Evolutionary conservation across 2,329 filamentous ascomycete genomes (phyloP).

Genomic region (Aspergillus fumigatiaffinis): DNA sequence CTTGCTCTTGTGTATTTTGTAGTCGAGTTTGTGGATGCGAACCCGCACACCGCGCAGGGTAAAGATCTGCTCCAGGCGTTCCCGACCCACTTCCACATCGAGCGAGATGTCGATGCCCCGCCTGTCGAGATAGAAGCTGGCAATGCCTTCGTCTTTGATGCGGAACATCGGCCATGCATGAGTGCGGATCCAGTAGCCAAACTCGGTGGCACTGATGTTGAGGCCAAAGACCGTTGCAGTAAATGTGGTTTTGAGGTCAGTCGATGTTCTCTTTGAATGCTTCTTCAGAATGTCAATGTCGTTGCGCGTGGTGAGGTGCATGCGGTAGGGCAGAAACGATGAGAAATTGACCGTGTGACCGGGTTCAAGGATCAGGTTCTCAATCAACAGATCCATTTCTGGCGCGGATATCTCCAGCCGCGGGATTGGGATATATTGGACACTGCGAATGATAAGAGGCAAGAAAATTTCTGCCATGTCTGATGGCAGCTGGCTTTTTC

Average conservation of each 20-base stretch:
- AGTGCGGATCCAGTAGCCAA: conserved; percentile 83
- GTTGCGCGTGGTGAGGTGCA: conserved; percentile 79
- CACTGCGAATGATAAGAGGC: conserved; percentile 67
- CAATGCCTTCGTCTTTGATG: conserved; percentile 77
- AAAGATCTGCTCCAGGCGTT: conserved; percentile 75
- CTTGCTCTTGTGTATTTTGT: conserved; percentile 65
- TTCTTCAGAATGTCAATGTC: conserved; percentile 82
- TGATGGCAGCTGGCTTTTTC: conserved; percentile 67
- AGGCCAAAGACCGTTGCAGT: conserved; percentile 78
- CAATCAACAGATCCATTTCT: conserved; percentile 77
- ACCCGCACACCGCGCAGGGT: conserved; percentile 72
- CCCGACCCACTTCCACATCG: conserved; percentile 76
- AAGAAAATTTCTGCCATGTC: conserved; percentile 78
- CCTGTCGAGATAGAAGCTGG: conserved; percentile 79
- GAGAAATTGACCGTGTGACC: conserved; percentile 78
- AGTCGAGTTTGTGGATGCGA: conserved; percentile 80
- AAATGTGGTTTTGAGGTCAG: conserved; percentile 66
- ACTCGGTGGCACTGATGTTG: conserved; percentile 76
- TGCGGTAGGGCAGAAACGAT: conserved; percentile 81
- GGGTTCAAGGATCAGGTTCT: conserved; percentile 87
- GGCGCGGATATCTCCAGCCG: conserved; percentile 83
- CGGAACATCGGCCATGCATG: conserved; percentile 68
- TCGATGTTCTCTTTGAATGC: conserved; percentile 61
- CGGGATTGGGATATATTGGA: conserved; percentile 87
- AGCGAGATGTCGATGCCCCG: conserved; percentile 81